Percentiles rank a stretch among this genome's conserved stretches.
Evolutionary conservation across 345 rosid genomes (phyloP).

Genomic region (Eucalyptus polybractea): DNA sequence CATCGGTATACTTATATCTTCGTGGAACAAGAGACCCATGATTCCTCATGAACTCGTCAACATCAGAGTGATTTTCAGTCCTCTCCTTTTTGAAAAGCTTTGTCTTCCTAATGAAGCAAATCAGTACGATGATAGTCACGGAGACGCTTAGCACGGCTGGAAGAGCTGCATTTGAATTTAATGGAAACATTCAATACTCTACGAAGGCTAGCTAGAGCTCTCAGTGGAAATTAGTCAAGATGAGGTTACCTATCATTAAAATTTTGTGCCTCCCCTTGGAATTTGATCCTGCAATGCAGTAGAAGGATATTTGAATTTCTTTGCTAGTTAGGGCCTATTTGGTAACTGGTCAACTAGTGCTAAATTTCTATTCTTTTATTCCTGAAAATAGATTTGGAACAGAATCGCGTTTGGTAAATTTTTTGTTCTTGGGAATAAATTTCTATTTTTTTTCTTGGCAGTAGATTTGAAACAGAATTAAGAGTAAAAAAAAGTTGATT

Average conservation of each 20-base stretch:
- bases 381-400: fast-evolving
- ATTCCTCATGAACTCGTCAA: background rate
- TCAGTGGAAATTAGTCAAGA: background rate
- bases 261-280: background rate
- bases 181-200: background rate
- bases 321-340: background rate
- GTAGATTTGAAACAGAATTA: too few relatives aligned
- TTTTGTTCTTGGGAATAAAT: fast-evolving
- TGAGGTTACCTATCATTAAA: background rate
- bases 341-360: too few relatives aligned
- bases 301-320: background rate
- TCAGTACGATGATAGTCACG: background rate
- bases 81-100: background rate
- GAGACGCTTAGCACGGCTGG: background rate
- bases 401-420: too few relatives aligned
- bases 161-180: background rate
- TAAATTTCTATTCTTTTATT: too few relatives aligned
- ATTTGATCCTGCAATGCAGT: background rate
- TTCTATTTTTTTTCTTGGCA: too few relatives aligned
- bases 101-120: background rate
- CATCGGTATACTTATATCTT: background rate
- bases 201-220: background rate
- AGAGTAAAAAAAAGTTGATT: too few relatives aligned
- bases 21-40: background rate
- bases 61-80: background rate